Conservation (phyloP, 371 early-diverging fungal species). For the Chytridium lagenaria region DNA sequence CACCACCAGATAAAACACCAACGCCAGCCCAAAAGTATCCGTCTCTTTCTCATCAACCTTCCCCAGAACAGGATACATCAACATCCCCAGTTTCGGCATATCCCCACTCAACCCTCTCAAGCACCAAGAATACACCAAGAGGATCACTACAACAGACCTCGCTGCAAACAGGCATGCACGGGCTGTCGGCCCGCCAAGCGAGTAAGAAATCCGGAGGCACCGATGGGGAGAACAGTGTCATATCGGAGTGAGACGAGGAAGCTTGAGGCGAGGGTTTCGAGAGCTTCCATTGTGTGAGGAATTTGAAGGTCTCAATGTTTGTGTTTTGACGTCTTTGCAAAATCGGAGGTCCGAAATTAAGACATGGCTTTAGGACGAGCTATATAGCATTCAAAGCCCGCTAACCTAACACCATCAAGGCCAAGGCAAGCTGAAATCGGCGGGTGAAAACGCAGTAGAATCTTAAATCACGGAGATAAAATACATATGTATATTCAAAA, state of each 20-base stretch:
- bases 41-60: neutral
- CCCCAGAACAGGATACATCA: neutral
- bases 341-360: too few relatives aligned
- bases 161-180: neutral
- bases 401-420: too few relatives aligned
- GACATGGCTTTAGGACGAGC: too few relatives aligned
- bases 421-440: too few relatives aligned
- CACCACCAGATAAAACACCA: conserved; percentile 29
- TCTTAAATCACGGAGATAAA: too few relatives aligned
- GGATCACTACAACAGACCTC: neutral
- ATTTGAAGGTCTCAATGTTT: too few relatives aligned
- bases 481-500: too few relatives aligned
- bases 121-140: neutral
- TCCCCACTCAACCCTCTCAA: neutral
- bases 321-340: too few relatives aligned
- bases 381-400: too few relatives aligned
- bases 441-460: too few relatives aligned
- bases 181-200: neutral
- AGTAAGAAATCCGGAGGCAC: neutral
- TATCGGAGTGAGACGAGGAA: neutral
- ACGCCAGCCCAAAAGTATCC: conserved; percentile 19
- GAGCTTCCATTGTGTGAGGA: too few relatives aligned
- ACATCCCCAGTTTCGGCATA: neutral
- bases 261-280: neutral
- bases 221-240: neutral